These are phyloP conservation scores for Mycocentrospora acerina DNA, from an alignment of 2,329 filamentous ascomycete genomes.

Conservation along the genomic window DNA sequence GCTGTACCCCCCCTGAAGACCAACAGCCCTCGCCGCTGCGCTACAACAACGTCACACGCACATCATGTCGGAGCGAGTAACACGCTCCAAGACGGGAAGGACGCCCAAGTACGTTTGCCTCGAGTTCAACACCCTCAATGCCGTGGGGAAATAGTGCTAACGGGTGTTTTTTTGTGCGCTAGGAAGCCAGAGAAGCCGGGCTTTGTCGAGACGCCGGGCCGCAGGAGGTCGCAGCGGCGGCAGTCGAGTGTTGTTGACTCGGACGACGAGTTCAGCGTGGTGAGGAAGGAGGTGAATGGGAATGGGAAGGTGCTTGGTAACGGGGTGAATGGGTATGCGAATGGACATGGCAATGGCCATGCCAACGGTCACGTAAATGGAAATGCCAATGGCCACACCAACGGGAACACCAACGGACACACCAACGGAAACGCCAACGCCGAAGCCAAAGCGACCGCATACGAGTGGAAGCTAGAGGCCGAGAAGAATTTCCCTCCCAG, in stretches of 20 bases:
- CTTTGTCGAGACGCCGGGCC: conserved; percentile 53
- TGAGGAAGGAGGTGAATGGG: neutral
- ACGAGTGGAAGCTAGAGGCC: conserved; percentile 32
- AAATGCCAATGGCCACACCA: conserved; percentile 38
- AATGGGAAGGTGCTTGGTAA: too few species aligned
- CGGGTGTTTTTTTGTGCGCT: conserved; percentile 20
- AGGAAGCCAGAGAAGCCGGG: conserved; percentile 46
- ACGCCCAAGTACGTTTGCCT: conserved; percentile 47
- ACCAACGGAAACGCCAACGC: conserved; percentile 41
- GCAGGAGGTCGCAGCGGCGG: conserved; percentile 44
- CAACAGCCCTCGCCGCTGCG: conserved; percentile 16
- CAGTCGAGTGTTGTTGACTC: conserved; percentile 39
- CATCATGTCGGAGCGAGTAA: conserved; percentile 45
- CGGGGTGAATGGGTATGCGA: conserved; percentile 6
- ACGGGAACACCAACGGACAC: conserved; percentile 27
- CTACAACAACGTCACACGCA: conserved; percentile 1
- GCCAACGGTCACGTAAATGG: conserved; percentile 33
- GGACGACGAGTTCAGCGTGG: conserved; percentile 18
- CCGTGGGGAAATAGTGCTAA: conserved; percentile 17
- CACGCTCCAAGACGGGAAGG: conserved; percentile 51
- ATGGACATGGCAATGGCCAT: conserved; percentile 16
- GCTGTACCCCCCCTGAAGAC: neutral
- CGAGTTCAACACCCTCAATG: neutral
- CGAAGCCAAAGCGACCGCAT: conserved; percentile 9
- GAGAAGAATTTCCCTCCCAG: conserved; percentile 38